phyloP scores from a whole-genome alignment of 73 alveolate genomes.

The Durusdinium trenchii region DNA sequence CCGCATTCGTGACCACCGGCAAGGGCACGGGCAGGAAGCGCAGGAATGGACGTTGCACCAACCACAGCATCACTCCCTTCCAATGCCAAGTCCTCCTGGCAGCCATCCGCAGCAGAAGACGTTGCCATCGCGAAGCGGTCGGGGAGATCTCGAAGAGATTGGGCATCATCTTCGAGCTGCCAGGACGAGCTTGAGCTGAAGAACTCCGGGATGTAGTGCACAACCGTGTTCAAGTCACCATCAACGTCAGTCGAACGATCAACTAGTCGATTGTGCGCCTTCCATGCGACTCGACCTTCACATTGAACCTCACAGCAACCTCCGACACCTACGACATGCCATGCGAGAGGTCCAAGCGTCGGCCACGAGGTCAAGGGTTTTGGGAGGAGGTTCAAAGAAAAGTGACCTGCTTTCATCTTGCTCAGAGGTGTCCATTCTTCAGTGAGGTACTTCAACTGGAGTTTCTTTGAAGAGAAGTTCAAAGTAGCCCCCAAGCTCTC shows the following conservation, averaged over 20 bases:
- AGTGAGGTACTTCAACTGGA: not conserved
- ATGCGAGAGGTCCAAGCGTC: not conserved
- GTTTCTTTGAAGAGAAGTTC: not conserved
- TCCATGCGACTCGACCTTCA: no score
- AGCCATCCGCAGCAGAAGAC: not conserved
- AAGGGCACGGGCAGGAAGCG: not conserved
- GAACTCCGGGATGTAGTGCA: not conserved
- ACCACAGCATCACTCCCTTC: not conserved
- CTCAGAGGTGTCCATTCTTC: not conserved
- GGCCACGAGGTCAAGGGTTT: not conserved
- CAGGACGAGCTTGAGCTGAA: not conserved
- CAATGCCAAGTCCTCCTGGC: not conserved
- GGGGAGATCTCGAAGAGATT: no score
- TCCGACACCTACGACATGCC: not conserved
- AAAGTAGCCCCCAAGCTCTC: not conserved
- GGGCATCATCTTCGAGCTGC: not conserved
- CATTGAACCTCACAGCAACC: constrained; percentile 15
- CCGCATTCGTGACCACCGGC: not conserved
- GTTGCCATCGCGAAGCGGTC: not conserved
- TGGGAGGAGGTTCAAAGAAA: not conserved
- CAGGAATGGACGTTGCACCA: not conserved
- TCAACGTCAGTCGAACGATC: no score
- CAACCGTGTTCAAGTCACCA: no score
- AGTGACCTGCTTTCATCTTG: not conserved
- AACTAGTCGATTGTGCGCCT: no score